Evolutionary conservation across 1,284 basidiomycete genomes (phyloP), one percentile per base, ranked within the genome.

Genomic region (Cutaneotrichosporon sp.): DNA sequence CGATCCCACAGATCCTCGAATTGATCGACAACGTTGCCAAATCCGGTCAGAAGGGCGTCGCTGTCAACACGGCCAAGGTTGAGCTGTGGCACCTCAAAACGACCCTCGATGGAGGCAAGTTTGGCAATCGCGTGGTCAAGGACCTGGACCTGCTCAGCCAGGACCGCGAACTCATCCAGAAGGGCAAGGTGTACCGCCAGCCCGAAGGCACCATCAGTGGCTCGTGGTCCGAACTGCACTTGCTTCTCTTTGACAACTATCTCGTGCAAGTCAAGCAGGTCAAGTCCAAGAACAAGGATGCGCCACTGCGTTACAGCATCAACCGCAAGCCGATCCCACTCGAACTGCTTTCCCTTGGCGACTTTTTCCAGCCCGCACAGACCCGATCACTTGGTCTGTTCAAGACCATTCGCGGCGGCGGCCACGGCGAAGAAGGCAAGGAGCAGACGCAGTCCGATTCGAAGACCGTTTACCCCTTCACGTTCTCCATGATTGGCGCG

Each of bases 221-320:
- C 60, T 85, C 84, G 26, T 92, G 88, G 87, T 85, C 83, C 42
- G 91, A 96, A 65, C 77, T 93, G 3, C 86, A 86, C 61, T 85
- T 91, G 4, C 79, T 96, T 53, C 77, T 97, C 4, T 94, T 97
- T 69, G 93, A 96, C 70, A 90, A 94, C 70, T 97, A 94, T 66
- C 74, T 93, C 66, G 88, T 94, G 39, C 83, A 92, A 78, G 90
- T 88, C 13, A 93, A 91, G 70, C 76, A 83, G 2, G 85, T 84
- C 66, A 85, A 88, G 62, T 84, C 88, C 4, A 88, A 86, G 68
- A 89, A 86, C 64, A 80, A 84, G 54, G 85, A 61, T 8, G 55
- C 59, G 38, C 59, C 55, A 46, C 52, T 51, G 0, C 57, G 62
- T 23, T 70, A 71, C 51, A 56, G 63, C 30, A 68, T 94, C 58